Evolutionary conservation across 495 filamentous ascomycete genomes (phyloP), one percentile per base, ranked within the genome.

Genomic region (Xylaria acuta): DNA sequence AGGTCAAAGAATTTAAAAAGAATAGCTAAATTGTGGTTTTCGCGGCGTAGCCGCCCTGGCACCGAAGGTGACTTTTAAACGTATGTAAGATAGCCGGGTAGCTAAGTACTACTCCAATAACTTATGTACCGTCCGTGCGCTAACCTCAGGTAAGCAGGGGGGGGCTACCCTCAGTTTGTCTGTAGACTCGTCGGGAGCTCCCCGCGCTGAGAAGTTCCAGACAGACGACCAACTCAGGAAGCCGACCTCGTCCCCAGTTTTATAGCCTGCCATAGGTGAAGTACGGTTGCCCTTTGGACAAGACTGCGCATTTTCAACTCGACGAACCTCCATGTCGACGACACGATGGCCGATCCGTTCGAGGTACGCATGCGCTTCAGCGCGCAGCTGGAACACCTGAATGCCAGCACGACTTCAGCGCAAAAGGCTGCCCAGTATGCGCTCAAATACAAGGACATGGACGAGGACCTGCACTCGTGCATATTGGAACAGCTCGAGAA

Each of bases 311-410:
- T 36, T 54, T 27, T 49, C 25, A 71, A 67, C 40, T 14, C 66
- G 54, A 58, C 20, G 70, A 75, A 64, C 0, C 45, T 30, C 41
- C 16, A 49, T 64, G 49, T 38, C 51, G 53, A 72, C 68, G 71
- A 49, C 38, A 84, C 81, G 54, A 96, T 97, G 92, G 91, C 90
- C 60, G 96, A 99, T 83, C 96, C 96, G 0, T 99, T 99, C 83
- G 95, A 98, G 85, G 95, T 97, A 69, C 95, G 96, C 76, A 94
- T 99, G 89, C 93, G 94, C 78, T 99, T 99, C 83, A 97, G 94
- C 16, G 86, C 85, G 60, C 92, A 93, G 74, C 89, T 99, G 6
- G 91, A 94, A 64, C 91, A 94, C 76, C 89, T 99, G 34, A 97
- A 93, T 75, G 97, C 97, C 14, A 94, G 93, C 8, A 89, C 94